A percentile compares a stretch with the other conserved stretches of the same genome.
phyloP scores from a whole-genome alignment of 495 filamentous ascomycete genomes.

The Aspergillus asperescens region DNA sequence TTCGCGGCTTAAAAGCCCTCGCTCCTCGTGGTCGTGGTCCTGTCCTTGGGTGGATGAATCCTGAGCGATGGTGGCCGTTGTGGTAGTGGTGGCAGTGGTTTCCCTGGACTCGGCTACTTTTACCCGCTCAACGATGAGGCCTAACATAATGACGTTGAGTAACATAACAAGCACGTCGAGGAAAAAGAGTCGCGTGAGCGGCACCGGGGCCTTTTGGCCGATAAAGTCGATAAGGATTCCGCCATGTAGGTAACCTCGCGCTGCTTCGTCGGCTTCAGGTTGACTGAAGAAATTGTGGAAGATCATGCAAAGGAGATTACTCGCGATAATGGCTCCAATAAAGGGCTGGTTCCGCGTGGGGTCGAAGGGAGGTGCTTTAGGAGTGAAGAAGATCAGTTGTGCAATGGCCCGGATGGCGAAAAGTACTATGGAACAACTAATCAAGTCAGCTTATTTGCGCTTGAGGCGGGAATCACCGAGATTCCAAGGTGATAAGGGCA shows the following conservation, averaged over 20 bases:
- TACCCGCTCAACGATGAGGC: slow-evolving; percentile 64
- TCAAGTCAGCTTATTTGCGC: not conserved
- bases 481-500: not conserved
- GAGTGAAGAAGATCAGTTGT: slow-evolving; percentile 73
- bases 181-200: slow-evolving; percentile 55
- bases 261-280: slow-evolving; percentile 66
- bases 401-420: slow-evolving; percentile 64
- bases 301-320: slow-evolving; percentile 67
- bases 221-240: slow-evolving; percentile 84
- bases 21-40: slow-evolving; percentile 66
- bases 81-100: not conserved
- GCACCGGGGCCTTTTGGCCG: slow-evolving; percentile 71
- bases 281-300: slow-evolving; percentile 59
- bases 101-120: slow-evolving; percentile 31
- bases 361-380: slow-evolving; percentile 65
- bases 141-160: slow-evolving; percentile 70
- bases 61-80: slow-evolving; percentile 10
- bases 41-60: slow-evolving; percentile 32
- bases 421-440: slow-evolving; percentile 71
- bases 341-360: slow-evolving; percentile 57
- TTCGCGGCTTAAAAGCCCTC: slow-evolving; percentile 31
- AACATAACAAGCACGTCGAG: slow-evolving; percentile 62
- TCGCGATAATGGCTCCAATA: slow-evolving; percentile 62
- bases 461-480: not conserved
- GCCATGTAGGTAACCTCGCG: slow-evolving; percentile 77